Percentiles rank a stretch among this genome's conserved stretches.
These are phyloP conservation scores for Carex arenaria DNA, from an alignment of 202 grass and related monocot species.

Conservation along the genomic window DNA sequence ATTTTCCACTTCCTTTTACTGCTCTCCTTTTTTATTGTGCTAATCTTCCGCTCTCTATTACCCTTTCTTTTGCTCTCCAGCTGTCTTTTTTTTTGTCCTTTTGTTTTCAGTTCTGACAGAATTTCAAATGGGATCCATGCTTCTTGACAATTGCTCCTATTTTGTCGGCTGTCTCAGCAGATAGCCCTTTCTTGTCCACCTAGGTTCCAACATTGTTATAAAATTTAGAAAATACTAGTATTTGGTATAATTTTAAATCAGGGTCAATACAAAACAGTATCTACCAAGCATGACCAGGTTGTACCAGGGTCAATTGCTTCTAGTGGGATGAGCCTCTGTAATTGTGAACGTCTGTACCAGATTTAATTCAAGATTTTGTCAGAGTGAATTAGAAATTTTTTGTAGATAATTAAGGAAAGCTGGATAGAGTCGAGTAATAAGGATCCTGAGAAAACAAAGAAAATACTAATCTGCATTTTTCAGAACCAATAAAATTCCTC, in stretches of 20 bases:
- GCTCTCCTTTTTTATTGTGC: too few relatives aligned
- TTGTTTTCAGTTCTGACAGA: conserved; percentile 61
- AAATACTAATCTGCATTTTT: conserved; percentile 11
- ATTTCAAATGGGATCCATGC: conserved; percentile 68
- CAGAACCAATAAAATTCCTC: background rate
- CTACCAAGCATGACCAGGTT: background rate
- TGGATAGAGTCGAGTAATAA: background rate
- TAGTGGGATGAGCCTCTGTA: too few relatives aligned
- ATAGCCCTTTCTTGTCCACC: conserved; percentile 93
- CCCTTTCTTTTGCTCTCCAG: too few relatives aligned
- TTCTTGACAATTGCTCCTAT: conserved; percentile 84
- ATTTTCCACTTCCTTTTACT: too few relatives aligned
- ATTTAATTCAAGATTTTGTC: background rate
- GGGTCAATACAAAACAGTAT: background rate
- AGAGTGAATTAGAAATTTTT: background rate
- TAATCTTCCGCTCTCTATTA: too few relatives aligned
- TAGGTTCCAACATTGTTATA: conserved; percentile 25
- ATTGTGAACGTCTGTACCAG: too few relatives aligned
- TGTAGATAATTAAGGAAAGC: background rate
- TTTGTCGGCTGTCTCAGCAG: conserved; percentile 71
- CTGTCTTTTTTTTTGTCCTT: conserved; percentile 11
- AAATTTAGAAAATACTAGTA: conserved; percentile 4
- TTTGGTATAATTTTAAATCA: conserved; percentile 18
- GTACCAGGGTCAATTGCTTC: too few relatives aligned
- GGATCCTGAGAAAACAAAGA: background rate